A percentile compares a stretch with the other conserved stretches of the same genome.
Conservation (phyloP, 768 basidiomycete genomes). For the Cyathus striatus region DNA sequence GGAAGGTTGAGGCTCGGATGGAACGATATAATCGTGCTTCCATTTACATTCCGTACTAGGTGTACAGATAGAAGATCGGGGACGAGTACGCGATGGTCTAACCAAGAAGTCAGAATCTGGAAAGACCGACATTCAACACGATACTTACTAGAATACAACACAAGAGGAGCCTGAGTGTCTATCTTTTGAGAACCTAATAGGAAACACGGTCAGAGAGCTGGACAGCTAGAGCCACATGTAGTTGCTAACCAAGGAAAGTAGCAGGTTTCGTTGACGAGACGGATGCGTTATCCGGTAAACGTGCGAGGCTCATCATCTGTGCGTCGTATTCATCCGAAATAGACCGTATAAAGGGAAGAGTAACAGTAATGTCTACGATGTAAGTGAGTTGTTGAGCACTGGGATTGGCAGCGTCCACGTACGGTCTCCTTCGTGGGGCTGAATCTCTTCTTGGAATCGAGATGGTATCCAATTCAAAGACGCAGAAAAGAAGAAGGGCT, state of each 20-base stretch:
- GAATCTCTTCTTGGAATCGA: conserved; percentile 40
- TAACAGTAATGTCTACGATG: conserved; percentile 42
- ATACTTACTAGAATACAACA: conserved; percentile 23
- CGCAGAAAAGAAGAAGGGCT: conserved; percentile 49
- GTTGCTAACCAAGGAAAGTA: background rate
- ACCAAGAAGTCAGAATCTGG: background rate
- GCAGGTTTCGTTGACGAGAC: background rate
- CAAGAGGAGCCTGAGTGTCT: conserved; percentile 34
- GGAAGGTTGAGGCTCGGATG: conserved; percentile 34
- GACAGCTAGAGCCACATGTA: background rate
- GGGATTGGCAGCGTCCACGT: too few species aligned
- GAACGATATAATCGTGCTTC: conserved; percentile 46
- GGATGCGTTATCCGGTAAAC: background rate
- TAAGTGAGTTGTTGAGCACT: background rate
- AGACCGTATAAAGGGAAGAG: conserved; percentile 40
- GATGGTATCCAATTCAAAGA: conserved; percentile 52
- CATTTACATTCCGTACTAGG: conserved; percentile 35
- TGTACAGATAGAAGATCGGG: conserved; percentile 46
- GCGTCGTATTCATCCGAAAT: conserved; percentile 8
- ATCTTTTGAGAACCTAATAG: conserved; percentile 18
- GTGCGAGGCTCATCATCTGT: background rate
- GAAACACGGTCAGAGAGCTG: background rate
- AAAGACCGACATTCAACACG: background rate
- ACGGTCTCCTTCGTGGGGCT: conserved; percentile 37
- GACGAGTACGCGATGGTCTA: conserved; percentile 28